Conservation (phyloP, 768 basidiomycete genomes). For the Amanita thiersii region DNA sequence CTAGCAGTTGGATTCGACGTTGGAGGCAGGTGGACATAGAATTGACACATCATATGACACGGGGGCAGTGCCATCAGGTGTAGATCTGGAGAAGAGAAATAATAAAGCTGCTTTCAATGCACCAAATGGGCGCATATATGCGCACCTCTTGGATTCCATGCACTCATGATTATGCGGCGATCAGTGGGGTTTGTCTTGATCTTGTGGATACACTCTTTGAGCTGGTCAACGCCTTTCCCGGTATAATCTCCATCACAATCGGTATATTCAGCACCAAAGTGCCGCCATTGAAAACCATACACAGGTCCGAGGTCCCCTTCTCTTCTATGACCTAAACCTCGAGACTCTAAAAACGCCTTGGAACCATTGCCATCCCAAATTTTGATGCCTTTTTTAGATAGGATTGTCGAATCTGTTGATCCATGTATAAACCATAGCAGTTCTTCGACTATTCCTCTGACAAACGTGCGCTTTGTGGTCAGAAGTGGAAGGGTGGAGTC, state of each 20-base stretch:
- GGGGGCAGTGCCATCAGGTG: conserved; percentile 94
- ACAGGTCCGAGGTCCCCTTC: conserved; percentile 95
- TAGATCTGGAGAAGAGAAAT: conserved; percentile 51
- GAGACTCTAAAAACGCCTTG: conserved; percentile 73
- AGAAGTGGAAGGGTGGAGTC: conserved; percentile 75
- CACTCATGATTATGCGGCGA: conserved; percentile 87
- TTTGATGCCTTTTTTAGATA: conserved; percentile 78
- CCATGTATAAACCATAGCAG: conserved; percentile 92
- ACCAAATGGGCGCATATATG: conserved; percentile 9
- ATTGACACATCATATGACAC: conserved; percentile 98
- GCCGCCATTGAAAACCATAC: conserved; percentile 96
- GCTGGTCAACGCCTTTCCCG: conserved; percentile 87
- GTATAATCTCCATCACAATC: conserved; percentile 71
- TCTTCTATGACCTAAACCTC: conserved; percentile 76
- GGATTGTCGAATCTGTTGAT: conserved; percentile 67
- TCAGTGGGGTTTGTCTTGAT: conserved; percentile 92
- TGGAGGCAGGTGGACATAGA: conserved; percentile 88
- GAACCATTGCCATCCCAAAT: conserved; percentile 99
- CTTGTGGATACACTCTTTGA: conserved; percentile 81
- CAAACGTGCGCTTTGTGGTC: conserved; percentile 92
- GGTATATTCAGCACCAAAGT: conserved; percentile 81
- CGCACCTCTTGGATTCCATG: conserved; percentile 97
- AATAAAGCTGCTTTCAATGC: conserved; percentile 1
- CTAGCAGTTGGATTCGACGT: conserved; percentile 36
- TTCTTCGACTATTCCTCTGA: conserved; percentile 87